Evolutionary conservation across 2,329 filamentous ascomycete genomes (phyloP), one percentile per base, ranked within the genome.

Genomic region (Ceratocystis lukuohia): DNA sequence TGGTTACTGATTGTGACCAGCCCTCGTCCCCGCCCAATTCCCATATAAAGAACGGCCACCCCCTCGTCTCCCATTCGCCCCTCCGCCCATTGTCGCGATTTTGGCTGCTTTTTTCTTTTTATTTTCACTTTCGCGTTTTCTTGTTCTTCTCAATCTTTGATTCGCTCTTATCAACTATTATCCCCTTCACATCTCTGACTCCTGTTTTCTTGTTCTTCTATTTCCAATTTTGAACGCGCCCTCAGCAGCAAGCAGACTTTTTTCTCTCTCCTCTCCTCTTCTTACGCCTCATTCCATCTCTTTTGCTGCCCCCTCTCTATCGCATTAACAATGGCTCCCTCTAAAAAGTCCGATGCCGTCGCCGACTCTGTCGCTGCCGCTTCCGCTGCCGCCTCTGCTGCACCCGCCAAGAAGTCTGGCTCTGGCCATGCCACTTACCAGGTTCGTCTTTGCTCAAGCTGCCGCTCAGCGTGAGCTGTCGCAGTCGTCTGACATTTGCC

Each of bases 361-460:
- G 72, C 70, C 66, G 71, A 72, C 61, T 71, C 74, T 70, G 69
- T 77, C 64, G 53, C 67, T 28, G 37, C 69, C 67, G 62, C 62
- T 37, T 37, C 33, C 45, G 37, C 44, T 12, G 64, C 64, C 66
- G 70, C 72, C 64, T 69, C 72, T 69, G 69, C 71, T 66, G 69
- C 72, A 61, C 69, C 75, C 73, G 75, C 81, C 78, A 77, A 80
- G 76, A 73, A 81, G 76, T 79, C 82, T 77, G 70, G 74, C 68
- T 72, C 74, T 71, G 73, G 76, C 70, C 82, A 84, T 71, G 79
- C 78, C 72, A 81, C 80, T 70, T 85, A 85, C 76, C 82, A 84
- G 80, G 82, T 84, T 74, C 71, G 81, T 76, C 71, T 20, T 46
- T 4, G 45, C 17, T 17, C n/a, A 15, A 15, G 45, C 17, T 17